phyloP scores from a whole-genome alignment of 2,329 filamentous ascomycete genomes.

The Tolypocladium inflatum region DNA sequence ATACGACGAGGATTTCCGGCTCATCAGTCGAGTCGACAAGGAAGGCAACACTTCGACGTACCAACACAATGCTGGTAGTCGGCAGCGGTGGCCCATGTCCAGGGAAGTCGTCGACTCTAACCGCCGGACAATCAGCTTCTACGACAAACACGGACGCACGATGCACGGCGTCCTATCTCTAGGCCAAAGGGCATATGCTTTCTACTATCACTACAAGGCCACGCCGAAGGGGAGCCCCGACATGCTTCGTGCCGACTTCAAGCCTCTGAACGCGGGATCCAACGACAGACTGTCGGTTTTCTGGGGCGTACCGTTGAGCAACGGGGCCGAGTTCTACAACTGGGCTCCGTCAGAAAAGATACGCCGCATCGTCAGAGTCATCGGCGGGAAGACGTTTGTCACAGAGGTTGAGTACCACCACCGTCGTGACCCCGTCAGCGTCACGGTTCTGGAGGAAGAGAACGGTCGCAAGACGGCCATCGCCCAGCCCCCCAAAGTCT shows the following conservation, averaged over 20 bases:
- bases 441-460: slow-evolving; percentile 17
- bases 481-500: slow-evolving; percentile 13
- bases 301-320: slow-evolving; percentile 20
- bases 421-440: slow-evolving; percentile 24
- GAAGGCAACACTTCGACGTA: slow-evolving; percentile 14
- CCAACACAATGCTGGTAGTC: slow-evolving; percentile 10
- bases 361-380: slow-evolving; percentile 19
- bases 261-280: slow-evolving; percentile 7
- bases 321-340: slow-evolving; percentile 16
- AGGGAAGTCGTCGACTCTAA: slow-evolving; percentile 14
- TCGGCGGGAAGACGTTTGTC: slow-evolving; percentile 15
- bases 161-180: slow-evolving; percentile 18
- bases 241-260: slow-evolving; percentile 22
- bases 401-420: slow-evolving; percentile 24
- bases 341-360: slow-evolving; percentile 26
- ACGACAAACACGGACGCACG: slow-evolving; percentile 24
- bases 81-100: slow-evolving; percentile 13
- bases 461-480: slow-evolving; percentile 11
- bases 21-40: slow-evolving; percentile 12
- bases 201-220: slow-evolving; percentile 24
- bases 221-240: slow-evolving; percentile 20
- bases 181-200: slow-evolving; percentile 17
- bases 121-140: slow-evolving; percentile 16
- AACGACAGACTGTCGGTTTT: slow-evolving; percentile 21
- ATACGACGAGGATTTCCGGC: slow-evolving; percentile 18